phyloP scores from a whole-genome alignment of 2,329 filamentous ascomycete genomes.

The Penicillium sp. region DNA sequence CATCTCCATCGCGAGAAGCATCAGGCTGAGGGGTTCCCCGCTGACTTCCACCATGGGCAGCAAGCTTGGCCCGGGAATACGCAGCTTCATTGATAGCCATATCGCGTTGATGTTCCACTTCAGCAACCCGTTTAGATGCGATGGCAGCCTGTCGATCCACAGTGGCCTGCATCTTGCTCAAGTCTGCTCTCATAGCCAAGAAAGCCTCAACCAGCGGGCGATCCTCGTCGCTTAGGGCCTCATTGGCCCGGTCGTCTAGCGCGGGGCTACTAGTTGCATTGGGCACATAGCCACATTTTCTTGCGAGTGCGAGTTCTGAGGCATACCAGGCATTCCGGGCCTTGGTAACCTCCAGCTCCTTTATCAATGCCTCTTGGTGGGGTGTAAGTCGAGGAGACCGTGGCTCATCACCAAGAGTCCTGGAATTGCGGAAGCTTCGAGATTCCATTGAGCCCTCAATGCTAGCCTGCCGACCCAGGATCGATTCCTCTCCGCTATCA shows the following conservation, averaged over 20 bases:
- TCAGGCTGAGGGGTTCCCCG: constrained; percentile 56
- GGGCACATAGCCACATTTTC: constrained; percentile 82
- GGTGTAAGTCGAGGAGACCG: constrained; percentile 47
- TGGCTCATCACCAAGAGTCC: constrained; percentile 45
- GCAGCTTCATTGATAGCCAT: constrained; percentile 91
- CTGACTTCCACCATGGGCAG: constrained; percentile 73
- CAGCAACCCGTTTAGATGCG: constrained; percentile 85
- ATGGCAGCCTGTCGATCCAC: constrained; percentile 84
- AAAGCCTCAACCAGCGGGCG: constrained; percentile 89
- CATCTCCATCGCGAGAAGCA: constrained; percentile 58
- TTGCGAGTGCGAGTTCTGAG: constrained; percentile 86
- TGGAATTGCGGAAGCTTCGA: constrained; percentile 42
- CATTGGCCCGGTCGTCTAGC: constrained; percentile 72
- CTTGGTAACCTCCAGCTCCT: constrained; percentile 81
- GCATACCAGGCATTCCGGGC: constrained; percentile 96
- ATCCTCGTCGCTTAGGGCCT: constrained; percentile 88
- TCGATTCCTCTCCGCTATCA: constrained; percentile 65
- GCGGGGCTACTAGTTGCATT: constrained; percentile 68
- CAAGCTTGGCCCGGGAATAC: constrained; percentile 90
- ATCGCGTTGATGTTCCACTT: constrained; percentile 92
- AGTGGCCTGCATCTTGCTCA: constrained; percentile 83
- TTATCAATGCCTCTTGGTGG: constrained; percentile 65
- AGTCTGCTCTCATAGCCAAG: constrained; percentile 83
- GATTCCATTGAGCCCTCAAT: constrained; percentile 44
- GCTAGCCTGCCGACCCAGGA: constrained; percentile 43